phyloP scores from a whole-genome alignment of 208 protist species.

The Leishmania mexicana region DNA sequence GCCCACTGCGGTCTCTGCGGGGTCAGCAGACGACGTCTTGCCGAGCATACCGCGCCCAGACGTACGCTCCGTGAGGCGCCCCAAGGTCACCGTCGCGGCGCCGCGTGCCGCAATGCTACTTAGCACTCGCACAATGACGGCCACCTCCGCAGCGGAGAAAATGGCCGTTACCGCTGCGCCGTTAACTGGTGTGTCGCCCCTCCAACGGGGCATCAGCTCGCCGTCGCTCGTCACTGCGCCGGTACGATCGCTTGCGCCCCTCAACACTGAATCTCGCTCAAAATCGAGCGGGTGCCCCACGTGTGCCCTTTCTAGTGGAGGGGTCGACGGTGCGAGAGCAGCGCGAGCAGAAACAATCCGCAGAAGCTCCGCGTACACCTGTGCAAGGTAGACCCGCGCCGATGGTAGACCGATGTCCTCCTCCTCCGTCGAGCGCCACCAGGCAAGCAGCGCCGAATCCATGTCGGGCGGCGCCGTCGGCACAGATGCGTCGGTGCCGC shows the following conservation, averaged over 20 bases:
- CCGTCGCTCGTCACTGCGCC: background rate
- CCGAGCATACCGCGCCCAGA: background rate
- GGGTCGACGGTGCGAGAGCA: background rate
- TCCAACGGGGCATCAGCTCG: background rate
- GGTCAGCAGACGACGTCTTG: background rate
- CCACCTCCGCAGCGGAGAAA: conserved; percentile 18
- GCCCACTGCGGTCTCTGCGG: background rate
- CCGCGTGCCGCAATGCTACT: conserved; percentile 24
- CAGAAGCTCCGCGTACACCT: conserved; percentile 18
- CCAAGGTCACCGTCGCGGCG: background rate
- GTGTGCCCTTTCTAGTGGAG: background rate
- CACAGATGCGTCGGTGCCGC: no score
- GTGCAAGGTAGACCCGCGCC: conserved; percentile 11
- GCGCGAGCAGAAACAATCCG: conserved; percentile 15
- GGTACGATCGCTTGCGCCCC: background rate
- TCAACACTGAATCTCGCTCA: background rate
- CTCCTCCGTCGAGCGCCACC: conserved; percentile 24
- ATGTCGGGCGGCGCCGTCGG: background rate
- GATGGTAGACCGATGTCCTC: conserved; percentile 23
- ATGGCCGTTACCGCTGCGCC: background rate
- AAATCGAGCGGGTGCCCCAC: background rate
- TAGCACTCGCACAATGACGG: conserved; percentile 22
- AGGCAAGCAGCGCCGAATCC: conserved; percentile 14
- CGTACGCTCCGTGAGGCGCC: background rate
- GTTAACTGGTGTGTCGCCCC: background rate